These are phyloP conservation scores for Metschnikowia peoriensis DNA, from an alignment of 805 yeast genomes.

Conservation along the genomic window DNA sequence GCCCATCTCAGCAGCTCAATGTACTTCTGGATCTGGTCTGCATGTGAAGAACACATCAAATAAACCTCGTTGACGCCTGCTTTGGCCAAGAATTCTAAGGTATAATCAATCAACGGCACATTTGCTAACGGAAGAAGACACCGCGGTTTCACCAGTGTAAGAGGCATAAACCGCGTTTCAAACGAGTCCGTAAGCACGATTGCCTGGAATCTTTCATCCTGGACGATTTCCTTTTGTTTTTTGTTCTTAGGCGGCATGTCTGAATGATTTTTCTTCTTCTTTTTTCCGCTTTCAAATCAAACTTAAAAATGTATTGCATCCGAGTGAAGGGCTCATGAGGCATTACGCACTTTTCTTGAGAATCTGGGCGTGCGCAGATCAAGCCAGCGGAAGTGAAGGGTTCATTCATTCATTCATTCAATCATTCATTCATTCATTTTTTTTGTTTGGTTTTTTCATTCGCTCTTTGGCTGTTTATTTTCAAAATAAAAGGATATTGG, in stretches of 20 bases:
- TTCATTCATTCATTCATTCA: no score
- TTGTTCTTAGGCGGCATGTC: slow-evolving; percentile 48
- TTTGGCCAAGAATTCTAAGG: slow-evolving; percentile 88
- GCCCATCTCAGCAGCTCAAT: slow-evolving; percentile 73
- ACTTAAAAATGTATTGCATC: not conserved
- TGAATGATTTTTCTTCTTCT: not conserved
- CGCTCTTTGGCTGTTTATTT: no score
- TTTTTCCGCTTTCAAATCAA: not conserved
- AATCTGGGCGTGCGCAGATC: no score
- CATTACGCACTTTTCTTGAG: no score
- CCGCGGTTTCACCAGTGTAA: slow-evolving; percentile 81
- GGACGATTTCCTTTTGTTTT: slow-evolving; percentile 56
- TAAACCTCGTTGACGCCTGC: slow-evolving; percentile 90
- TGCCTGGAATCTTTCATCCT: slow-evolving; percentile 84
- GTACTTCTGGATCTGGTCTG: slow-evolving; percentile 81
- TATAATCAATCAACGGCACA: slow-evolving; percentile 91
- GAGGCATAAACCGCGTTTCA: slow-evolving; percentile 88
- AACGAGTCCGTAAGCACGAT: slow-evolving; percentile 93
- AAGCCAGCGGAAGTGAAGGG: no score
- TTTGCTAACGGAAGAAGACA: slow-evolving; percentile 91
- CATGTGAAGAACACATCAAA: slow-evolving; percentile 86
- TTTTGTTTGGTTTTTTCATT: no score
- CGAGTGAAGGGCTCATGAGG: no score
- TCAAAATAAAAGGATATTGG: no score
- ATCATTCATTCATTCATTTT: no score